Base-by-base conservation (phyloP, 73 alveolate species). In the Breviolum minutum region DNA sequence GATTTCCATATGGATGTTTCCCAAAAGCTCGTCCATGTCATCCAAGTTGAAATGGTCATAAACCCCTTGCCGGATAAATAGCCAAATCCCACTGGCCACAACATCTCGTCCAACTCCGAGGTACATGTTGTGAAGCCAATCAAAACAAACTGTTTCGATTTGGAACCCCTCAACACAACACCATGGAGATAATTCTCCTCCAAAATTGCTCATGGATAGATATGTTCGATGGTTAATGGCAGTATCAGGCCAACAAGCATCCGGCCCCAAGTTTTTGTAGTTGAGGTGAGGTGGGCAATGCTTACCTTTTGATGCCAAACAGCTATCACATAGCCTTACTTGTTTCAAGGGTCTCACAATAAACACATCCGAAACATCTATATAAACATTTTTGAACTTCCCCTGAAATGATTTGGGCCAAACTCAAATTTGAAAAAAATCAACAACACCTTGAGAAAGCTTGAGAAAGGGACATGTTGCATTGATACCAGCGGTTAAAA, bases 261-360 rank as follows among this genome's bases (percentile, higher is more conserved):
- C 48, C 24, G 10, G 26, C 0, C 91, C 91, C 17, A 82, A 82
- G 74, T 82, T 82, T 24, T 73, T 13, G 91, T 82, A 82, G 91
- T 82, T 61, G 54, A 82, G 48, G 26, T 24, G 63, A 1, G 17
- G 9, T 12, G 9, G 60, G 22, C 19, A 48, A 54, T 82, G 60
- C 30, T 82, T 54, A 48, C 91, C 91, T 60, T 54, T 60, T 60
- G 26, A 60, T 6, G 91, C 91, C 64, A 82, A 61, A 30, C 91
- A 82, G 74, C 91, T 82, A 24, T 82, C 91, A 20, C 91, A 82
- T 6, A 82, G 27, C 89, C 89, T 81, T 27, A 30, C 30, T 32
- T 30, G 69, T 27, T 19, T 12, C 0, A 40, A 63, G 64, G 19
- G 11, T 13, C 26, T n/a, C 0, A 1, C 19, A 8, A 8, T 32